Percentiles rank a stretch among this genome's conserved stretches.
Evolutionary conservation across 192 early-diverging fungal genomes (phyloP).

Genomic region (Entophlyctis luteolus): DNA sequence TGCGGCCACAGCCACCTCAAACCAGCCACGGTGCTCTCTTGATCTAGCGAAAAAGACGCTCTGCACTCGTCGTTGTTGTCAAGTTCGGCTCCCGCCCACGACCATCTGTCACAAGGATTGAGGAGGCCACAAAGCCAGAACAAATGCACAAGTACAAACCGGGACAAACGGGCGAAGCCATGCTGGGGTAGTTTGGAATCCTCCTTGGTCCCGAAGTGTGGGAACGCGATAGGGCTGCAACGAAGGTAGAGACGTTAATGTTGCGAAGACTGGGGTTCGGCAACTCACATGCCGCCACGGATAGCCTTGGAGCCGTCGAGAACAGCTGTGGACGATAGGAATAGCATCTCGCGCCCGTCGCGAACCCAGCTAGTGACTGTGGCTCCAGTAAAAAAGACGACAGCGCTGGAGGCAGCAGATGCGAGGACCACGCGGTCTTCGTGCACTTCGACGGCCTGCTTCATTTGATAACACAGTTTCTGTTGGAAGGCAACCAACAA

Average conservation of each 20-base stretch:
- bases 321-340: slow-evolving; percentile 74
- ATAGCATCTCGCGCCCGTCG: slow-evolving; percentile 72
- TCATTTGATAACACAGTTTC: no score
- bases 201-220: slow-evolving; percentile 58
- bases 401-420: no score
- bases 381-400: slow-evolving; percentile 67
- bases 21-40: slow-evolving; percentile 51
- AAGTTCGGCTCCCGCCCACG: slow-evolving; percentile 43
- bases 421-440: no score
- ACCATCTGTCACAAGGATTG: no score
- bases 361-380: slow-evolving; percentile 89
- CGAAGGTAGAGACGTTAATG: not conserved
- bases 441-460: not conserved
- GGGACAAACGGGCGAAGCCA: slow-evolving; percentile 33
- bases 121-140: no score
- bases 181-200: slow-evolving; percentile 29
- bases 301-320: slow-evolving; percentile 89
- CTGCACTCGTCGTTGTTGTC: slow-evolving; percentile 47
- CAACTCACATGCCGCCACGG: slow-evolving; percentile 56
- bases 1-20: slow-evolving; percentile 62
- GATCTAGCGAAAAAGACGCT: slow-evolving; percentile 56
- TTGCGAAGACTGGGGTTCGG: not conserved
- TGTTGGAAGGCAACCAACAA: no score
- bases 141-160: not conserved
- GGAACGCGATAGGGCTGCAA: slow-evolving; percentile 68